phyloP scores from a whole-genome alignment of 495 filamentous ascomycete genomes.

The Podospora pseudocomata region DNA sequence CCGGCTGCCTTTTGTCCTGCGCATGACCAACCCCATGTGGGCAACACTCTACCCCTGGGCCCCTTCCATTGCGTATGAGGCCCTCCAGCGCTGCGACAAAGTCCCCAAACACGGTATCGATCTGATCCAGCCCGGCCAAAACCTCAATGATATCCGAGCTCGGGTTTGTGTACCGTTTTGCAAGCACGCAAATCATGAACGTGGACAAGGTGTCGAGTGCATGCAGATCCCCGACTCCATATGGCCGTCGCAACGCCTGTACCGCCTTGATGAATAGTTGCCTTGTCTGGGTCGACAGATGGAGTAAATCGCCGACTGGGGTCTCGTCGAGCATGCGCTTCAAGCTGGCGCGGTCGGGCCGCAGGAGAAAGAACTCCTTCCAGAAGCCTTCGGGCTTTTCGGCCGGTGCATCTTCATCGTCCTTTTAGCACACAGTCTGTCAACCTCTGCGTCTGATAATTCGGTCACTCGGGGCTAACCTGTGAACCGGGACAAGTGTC shows the following conservation, averaged over 20 bases:
- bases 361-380: constrained; percentile 89
- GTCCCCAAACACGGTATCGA: constrained; percentile 80
- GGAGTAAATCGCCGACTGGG: constrained; percentile 68
- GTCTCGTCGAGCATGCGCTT: constrained; percentile 62
- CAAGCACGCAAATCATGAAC: constrained; percentile 74
- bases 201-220: constrained; percentile 92
- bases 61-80: constrained; percentile 74
- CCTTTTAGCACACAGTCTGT: constrained; percentile 38
- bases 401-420: constrained; percentile 45
- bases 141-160: constrained; percentile 92
- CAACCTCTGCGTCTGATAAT: not conserved
- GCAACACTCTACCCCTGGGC: constrained; percentile 31
- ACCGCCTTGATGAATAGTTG: constrained; percentile 74
- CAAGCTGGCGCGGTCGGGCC: constrained; percentile 66
- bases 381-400: constrained; percentile 84
- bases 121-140: constrained; percentile 80
- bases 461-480: not conserved
- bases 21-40: constrained; percentile 16
- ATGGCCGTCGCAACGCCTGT: constrained; percentile 60
- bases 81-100: constrained; percentile 80
- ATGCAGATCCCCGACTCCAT: constrained; percentile 63
- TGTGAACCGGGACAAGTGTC: not conserved
- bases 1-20: constrained; percentile 2
- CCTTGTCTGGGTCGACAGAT: constrained; percentile 68
- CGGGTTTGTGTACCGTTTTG: constrained; percentile 91